Conservation (phyloP, 345 rosid species). For the Cochlearia excelsa region DNA sequence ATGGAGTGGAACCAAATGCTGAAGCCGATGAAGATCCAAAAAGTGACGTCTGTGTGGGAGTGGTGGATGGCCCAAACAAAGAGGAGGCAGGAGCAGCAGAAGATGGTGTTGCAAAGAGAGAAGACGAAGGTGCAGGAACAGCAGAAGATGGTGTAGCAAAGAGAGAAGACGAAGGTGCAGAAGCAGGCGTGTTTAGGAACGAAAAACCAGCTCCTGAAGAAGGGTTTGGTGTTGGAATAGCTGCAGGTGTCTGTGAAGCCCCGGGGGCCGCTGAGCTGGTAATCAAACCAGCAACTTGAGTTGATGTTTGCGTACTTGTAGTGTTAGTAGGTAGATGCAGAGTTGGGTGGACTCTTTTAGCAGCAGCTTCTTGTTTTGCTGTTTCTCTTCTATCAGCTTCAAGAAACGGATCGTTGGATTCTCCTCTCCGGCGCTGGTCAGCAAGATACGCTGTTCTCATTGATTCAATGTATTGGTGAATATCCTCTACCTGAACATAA, state of each 20-base stretch:
- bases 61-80: conserved; percentile 53
- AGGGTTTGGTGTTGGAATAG: conserved; percentile 40
- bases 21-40: conserved; percentile 65
- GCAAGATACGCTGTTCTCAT: conserved; percentile 88
- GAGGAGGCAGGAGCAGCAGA: conserved; percentile 59
- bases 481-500: conserved; percentile 65
- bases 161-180: conserved; percentile 59
- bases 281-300: conserved; percentile 63
- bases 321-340: conserved; percentile 66
- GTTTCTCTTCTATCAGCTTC: conserved; percentile 96
- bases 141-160: conserved; percentile 66
- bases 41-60: conserved; percentile 43
- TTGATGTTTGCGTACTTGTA: conserved; percentile 63
- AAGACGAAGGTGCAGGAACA: conserved; percentile 54
- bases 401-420: conserved; percentile 77
- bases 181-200: conserved; percentile 60
- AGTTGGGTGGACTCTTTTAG: conserved; percentile 94
- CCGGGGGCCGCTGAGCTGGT: conserved; percentile 51
- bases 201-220: conserved; percentile 70
- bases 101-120: conserved; percentile 69
- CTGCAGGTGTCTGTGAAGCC: conserved; percentile 50
- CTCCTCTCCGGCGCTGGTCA: conserved; percentile 84
- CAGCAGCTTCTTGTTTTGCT: conserved; percentile 96
- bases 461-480: conserved; percentile 86
- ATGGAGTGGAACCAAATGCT: conserved; percentile 47